Percentiles rank a stretch among this genome's conserved stretches.
Evolutionary conservation across 495 filamentous ascomycete species (phyloP).

Genomic region (Schizothecium vesticola): DNA sequence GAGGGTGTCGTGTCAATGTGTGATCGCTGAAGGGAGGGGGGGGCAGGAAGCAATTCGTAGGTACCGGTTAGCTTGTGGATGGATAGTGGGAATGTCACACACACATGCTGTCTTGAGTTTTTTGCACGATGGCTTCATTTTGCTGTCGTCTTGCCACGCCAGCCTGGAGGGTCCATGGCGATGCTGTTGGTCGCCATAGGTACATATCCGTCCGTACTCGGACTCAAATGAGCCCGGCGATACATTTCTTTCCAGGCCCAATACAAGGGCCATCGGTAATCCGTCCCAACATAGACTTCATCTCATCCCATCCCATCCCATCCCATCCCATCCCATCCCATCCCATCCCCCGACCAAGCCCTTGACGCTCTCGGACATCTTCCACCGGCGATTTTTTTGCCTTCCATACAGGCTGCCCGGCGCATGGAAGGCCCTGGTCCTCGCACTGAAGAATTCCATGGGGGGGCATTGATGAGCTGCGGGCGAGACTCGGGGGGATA

Average conservation of each 20-base stretch:
- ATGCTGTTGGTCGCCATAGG: neutral
- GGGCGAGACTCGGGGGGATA: constrained; percentile 10
- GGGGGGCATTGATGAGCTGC: neutral
- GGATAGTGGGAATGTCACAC: neutral
- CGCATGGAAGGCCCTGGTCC: neutral
- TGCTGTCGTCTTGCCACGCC: neutral
- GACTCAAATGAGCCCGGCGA: neutral
- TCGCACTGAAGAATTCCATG: neutral
- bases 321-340: no score
- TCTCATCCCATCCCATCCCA: no score
- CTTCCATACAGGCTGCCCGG: neutral
- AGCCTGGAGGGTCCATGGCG: neutral
- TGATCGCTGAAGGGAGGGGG: neutral
- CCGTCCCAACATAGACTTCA: neutral
- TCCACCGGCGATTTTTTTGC: neutral
- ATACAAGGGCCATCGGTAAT: neutral
- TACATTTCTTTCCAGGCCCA: neutral
- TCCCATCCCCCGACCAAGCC: neutral
- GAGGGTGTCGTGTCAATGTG: neutral
- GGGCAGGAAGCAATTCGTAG: no score
- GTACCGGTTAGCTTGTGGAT: no score
- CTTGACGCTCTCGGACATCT: neutral
- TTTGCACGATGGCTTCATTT: neutral
- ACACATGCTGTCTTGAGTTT: neutral
- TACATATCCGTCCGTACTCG: neutral